These are phyloP conservation scores for Geranium rotundifolium DNA, from an alignment of 345 rosid genomes.

Conservation along the genomic window DNA sequence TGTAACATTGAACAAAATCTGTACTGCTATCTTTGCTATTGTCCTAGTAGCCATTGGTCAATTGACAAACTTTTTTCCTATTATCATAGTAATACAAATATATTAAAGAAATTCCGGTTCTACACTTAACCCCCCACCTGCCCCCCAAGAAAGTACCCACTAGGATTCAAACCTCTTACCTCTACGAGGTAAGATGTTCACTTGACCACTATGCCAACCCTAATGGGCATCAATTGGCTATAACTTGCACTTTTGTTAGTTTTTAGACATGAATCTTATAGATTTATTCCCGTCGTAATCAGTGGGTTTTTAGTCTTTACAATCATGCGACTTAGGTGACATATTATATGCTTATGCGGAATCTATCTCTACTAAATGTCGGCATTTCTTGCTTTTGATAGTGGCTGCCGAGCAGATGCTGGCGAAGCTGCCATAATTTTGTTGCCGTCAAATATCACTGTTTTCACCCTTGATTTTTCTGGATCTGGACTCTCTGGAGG, in stretches of 20 bases:
- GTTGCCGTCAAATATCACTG: conserved; percentile 79
- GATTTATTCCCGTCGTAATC: too few relatives aligned
- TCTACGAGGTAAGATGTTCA: too few relatives aligned
- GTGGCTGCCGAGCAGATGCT: conserved; percentile 93
- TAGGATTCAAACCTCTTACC: too few relatives aligned
- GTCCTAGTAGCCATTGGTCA: neutral
- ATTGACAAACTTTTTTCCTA: too few relatives aligned
- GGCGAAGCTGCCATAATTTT: conserved; percentile 87
- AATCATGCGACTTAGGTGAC: neutral
- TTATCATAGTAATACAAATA: too few relatives aligned
- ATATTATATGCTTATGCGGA: neutral
- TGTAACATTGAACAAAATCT: neutral
- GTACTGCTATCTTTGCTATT: neutral
- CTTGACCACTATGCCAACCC: too few relatives aligned
- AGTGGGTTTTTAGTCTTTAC: neutral
- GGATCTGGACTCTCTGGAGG: conserved; percentile 90
- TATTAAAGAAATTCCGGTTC: too few relatives aligned
- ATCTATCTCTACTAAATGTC: conserved; percentile 10
- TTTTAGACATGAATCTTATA: too few relatives aligned
- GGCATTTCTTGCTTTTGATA: conserved; percentile 26
- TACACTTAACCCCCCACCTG: too few relatives aligned
- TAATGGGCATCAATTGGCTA: too few relatives aligned
- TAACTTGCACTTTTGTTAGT: too few relatives aligned
- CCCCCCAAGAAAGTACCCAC: too few relatives aligned
- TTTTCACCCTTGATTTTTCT: conserved; percentile 86